Evolutionary conservation across 169 alveolate species (phyloP), one percentile per base, ranked within the genome.

Genomic region (Plasmodium gaboni): DNA sequence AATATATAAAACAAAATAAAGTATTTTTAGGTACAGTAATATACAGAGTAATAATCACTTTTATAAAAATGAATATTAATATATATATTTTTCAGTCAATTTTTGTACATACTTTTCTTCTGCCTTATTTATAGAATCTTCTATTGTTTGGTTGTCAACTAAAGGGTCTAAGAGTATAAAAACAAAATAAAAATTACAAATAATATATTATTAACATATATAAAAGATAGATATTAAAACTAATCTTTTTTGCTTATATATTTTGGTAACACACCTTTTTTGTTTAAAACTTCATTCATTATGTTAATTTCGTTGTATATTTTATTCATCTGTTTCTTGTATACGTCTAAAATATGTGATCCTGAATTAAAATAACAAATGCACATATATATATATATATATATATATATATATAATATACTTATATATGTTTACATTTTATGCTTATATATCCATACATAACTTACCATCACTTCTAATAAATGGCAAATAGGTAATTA

Each of bases 391-490:
- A 50, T 46, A 22, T 10, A 7, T 26, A 15, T 57, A 57, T 57
- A 73, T 42, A 38, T 73, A 59, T 19, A 60, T 42, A 60, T n/a
- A 38, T 55, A 68, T 68, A 38, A 13, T 42, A 55, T 24, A 10
- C 64, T 72, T 55, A 53, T 72, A 26, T 72, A 13, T 53, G 42
- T 72, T 51, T 55, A 28, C 70, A 22, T 24, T 5, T 61, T 61
- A 7, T 6, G 8, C 5, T 61, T 61, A 61, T 53, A 53, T 12
- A 53, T 53, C 15, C 15, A 53, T 53, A 53, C 19, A 70, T 55
- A 59, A 70, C 51, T 73, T 55, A 83, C 91, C 91, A 63, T 83
- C 91, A 83, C 91, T 83, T 83, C 91, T 83, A 68, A 83, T 67
- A 55, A 83, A 83, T 67, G 91, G 91, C 55, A 73, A 83, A 22